phyloP scores from a whole-genome alignment of 202 grass and related monocot genomes.

The Carex sylvatica region DNA sequence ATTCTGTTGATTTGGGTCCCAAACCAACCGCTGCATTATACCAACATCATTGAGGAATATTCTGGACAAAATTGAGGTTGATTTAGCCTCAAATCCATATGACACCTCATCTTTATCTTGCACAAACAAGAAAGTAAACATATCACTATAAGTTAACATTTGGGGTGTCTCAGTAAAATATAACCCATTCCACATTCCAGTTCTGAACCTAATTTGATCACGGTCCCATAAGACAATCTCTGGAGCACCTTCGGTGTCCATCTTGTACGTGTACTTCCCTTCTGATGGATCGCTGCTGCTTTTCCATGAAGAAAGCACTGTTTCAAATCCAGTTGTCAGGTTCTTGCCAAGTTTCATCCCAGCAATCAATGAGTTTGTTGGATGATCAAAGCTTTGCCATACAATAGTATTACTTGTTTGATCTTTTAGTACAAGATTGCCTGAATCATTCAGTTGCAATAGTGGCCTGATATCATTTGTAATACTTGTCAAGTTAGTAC shows the following conservation, averaged over 20 bases:
- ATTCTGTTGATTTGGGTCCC: not conserved
- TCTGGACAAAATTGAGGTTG: not conserved
- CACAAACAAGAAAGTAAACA: not conserved
- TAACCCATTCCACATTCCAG: constrained; percentile 25
- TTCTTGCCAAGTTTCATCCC: constrained; percentile 72
- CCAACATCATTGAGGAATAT: not conserved
- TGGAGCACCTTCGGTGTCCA: constrained; percentile 19
- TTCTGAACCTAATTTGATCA: not conserved
- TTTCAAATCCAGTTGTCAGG: constrained; percentile 25
- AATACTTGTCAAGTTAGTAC: not conserved
- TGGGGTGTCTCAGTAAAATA: not conserved
- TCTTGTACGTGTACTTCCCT: constrained; percentile 28
- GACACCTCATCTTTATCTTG: constrained; percentile 2
- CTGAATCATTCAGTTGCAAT: constrained; percentile 20
- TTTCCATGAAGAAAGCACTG: constrained; percentile 53
- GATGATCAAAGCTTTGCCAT: constrained; percentile 93
- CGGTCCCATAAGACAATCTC: not conserved
- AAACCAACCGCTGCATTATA: not conserved
- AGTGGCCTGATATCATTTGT: not conserved
- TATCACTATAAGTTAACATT: not conserved
- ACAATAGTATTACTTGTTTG: not conserved
- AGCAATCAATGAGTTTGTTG: constrained; percentile 62
- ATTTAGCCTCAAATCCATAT: not conserved
- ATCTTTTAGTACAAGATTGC: constrained; percentile 31
- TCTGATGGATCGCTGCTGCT: constrained; percentile 43